Base-by-base conservation (phyloP, 2,329 filamentous ascomycete species). In the Orbilia brochopaga region DNA sequence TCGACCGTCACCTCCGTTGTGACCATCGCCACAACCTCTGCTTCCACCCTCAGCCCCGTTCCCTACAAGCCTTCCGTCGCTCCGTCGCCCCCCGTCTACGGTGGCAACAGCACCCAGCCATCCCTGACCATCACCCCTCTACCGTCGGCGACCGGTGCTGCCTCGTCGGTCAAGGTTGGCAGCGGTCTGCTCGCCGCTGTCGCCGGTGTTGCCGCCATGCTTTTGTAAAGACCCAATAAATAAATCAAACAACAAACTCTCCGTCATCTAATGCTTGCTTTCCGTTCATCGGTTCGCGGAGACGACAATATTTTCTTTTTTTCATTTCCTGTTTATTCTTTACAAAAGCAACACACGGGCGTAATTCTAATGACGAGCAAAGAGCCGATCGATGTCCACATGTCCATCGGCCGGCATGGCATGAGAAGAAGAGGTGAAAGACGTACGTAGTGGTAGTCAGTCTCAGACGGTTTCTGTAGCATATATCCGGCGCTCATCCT, bases 181-280 rank as follows among this genome's bases (percentile, higher is more conserved):
- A 67, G 75, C 74, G 74, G 70, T 40, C 73, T 76, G 37, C 51
- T 74, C 30, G 58, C 73, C 50, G 67, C 74, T 65, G 70, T 76
- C 42, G 75, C 73, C 54, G 73, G 63, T 64, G 59, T 64, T 48
- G 66, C 66, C 54, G 66, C 66, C 42, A 63, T 70, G 66, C 66
- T 70, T 64, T 70, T 70, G 44, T 70, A 70, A 70, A 70, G 37
- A 42, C 11, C 3, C 11, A 15, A 40, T 13, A n/a, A n/a, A 15
- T 13, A 27, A 44, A 17, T 32, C 3, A 27, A 54, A 54, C 17
- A 54, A 30, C 27, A 32, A 54, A 13, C 24, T 11, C 37, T 23
- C n/a, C n/a, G 37, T 15, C 15, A 10, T 59, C 30, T 42, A 32
- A 32, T 32, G 27, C 27, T 8, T 32, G 27, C 27, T 32, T 32